These are phyloP conservation scores for Scenedesmus sp. DNA, from an alignment of 163 green algal genomes.

Conservation along the genomic window DNA sequence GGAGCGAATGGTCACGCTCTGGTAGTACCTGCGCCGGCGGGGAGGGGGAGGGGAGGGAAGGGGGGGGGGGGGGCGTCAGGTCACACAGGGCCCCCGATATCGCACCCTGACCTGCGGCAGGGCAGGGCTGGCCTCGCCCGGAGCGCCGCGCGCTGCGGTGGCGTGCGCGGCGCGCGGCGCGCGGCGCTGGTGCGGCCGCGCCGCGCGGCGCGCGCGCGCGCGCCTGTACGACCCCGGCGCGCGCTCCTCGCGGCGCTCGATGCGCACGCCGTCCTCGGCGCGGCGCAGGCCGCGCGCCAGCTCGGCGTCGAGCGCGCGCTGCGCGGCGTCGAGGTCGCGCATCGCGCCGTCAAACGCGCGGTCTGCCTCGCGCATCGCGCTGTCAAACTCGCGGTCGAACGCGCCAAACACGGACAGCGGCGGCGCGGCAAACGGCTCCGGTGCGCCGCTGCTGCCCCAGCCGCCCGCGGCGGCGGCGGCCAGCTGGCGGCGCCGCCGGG, in stretches of 20 bases:
- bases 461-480: too few relatives aligned
- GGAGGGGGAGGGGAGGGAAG: background rate
- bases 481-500: too few relatives aligned
- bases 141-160: too few relatives aligned
- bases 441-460: background rate
- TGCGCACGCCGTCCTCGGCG: constrained; percentile 40
- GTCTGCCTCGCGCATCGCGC: constrained; percentile 8
- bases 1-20: constrained; percentile 37
- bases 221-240: constrained; percentile 34
- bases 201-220: too few relatives aligned
- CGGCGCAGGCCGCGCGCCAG: constrained; percentile 30
- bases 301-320: constrained; percentile 39
- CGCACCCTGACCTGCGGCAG: too few relatives aligned
- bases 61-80: background rate
- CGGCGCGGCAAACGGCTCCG: constrained; percentile 18
- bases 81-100: too few relatives aligned
- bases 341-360: background rate
- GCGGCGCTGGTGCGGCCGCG: too few relatives aligned
- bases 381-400: constrained; percentile 34
- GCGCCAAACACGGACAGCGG: constrained; percentile 1
- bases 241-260: constrained; percentile 50
- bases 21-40: constrained; percentile 34
- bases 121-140: too few relatives aligned
- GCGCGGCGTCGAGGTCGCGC: background rate
- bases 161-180: too few relatives aligned